Evolutionary conservation across 345 rosid species (phyloP), one percentile per base, ranked within the genome.

Genomic region (Eucalyptus curtisii): DNA sequence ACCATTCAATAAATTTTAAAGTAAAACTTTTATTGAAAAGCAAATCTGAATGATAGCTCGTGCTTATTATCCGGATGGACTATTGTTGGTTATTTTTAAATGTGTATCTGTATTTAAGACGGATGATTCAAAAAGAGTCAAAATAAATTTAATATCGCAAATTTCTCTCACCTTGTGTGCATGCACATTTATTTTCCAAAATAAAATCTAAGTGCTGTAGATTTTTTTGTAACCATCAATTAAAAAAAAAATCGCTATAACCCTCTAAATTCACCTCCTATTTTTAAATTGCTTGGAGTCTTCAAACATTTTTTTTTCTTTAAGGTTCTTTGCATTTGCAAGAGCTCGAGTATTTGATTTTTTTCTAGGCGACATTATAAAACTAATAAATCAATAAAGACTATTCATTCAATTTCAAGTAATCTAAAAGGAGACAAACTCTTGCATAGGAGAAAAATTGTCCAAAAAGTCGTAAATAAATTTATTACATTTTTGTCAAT

Each of bases 401-500:
- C 4, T 27, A 59, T 11, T 27, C 66, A 25, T 27, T 59, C 66
- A 59, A 59, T 59, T 27, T 11, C 7, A 59, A 59, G 15, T 9
- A 59, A 27, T 27, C 66, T 59, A 59, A 59, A 59, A 59, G 66
- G 66, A 59, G 66, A 10, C 66, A 59, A 59, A 59, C 31, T 27
- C 66, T 10, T 25, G n/a, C 31, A 25, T 0, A 12, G 7, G 12
- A 22, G 61, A 24, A 55, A 55, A 24, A 0, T 55, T 55, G 0
- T 55, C 27, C 12, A 0, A 55, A 55, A 55, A 55, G 1, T 24
- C 0, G 1, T 52, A 52, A 52, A 22, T 55, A 55, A 55, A 55
- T 55, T 0, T 55, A 55, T 53, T 22, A 0, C 5, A 22, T 9
- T 55, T 53, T 55, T 22, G 0, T 0, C 3, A 8, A 55, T 55